phyloP scores from a whole-genome alignment of 1,284 basidiomycete species.

The Ganoderma meredithae region DNA sequence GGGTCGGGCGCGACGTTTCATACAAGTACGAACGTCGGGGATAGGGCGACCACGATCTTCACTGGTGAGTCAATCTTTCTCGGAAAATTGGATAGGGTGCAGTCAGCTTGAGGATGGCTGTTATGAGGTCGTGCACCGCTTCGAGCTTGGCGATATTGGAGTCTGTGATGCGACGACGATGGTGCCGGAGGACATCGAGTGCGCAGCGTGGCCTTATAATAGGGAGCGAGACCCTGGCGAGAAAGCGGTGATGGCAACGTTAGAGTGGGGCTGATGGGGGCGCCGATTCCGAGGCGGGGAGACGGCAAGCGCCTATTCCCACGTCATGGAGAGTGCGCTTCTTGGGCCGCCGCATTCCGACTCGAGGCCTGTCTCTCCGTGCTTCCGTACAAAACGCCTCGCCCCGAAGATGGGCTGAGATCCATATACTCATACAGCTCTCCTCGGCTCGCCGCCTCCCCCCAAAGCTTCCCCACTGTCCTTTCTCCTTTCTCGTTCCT shows the following conservation, averaged over 20 bases:
- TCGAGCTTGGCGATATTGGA: neutral
- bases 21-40: slow-evolving; percentile 55
- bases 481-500: slow-evolving; percentile 9
- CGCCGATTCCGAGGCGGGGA: slow-evolving; percentile 11
- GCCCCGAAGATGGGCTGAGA: slow-evolving; percentile 5
- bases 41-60: slow-evolving; percentile 54
- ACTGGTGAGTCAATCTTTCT: slow-evolving; percentile 47
- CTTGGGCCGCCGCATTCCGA: slow-evolving; percentile 6
- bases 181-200: slow-evolving; percentile 2
- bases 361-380: slow-evolving; percentile 9
- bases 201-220: neutral
- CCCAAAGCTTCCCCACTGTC: slow-evolving; percentile 18
- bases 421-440: slow-evolving; percentile 23
- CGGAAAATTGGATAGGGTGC: neutral
- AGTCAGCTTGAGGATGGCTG: neutral
- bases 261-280: slow-evolving; percentile 23
- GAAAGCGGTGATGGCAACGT: slow-evolving; percentile 28
- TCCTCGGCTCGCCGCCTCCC: slow-evolving; percentile 11
- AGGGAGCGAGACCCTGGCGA: slow-evolving; percentile 7
- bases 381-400: slow-evolving; percentile 10
- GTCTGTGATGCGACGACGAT: neutral
- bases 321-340: slow-evolving; percentile 21
- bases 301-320: slow-evolving; percentile 21
- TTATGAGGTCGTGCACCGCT: neutral
- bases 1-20: slow-evolving; percentile 44